Evolutionary conservation across 495 filamentous ascomycete genomes (phyloP), one percentile per base, ranked within the genome.

Genomic region (Penicillium taxi): DNA sequence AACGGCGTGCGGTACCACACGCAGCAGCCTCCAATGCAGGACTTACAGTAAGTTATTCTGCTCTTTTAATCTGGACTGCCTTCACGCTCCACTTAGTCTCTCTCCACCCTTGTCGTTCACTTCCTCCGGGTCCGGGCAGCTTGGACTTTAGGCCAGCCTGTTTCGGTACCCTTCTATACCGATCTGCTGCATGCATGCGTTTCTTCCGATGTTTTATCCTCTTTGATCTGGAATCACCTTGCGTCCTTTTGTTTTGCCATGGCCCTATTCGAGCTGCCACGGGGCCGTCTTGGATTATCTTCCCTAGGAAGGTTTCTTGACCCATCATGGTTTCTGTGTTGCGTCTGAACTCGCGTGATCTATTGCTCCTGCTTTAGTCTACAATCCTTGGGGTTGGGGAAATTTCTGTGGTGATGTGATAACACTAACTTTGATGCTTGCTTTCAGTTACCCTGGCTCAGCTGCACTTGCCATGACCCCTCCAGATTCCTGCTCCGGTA

Each of bases 401-500:
- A n/a, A n/a, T n/a, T 36, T 47, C 12, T 24, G 15, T 40, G 28
- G 43, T 41, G 38, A 52, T 48, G 36, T 39, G 36, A 41, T 9
- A 38, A 42, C 50, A 30, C 55, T 61, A 46, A 56, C 46, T 45
- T 35, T 29, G 32, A 40, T 37, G 13, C 30, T 35, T 44, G 42
- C 37, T 35, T 26, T 21, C 51, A 69, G 66, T 35, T 72, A 63
- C 45, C 47, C 61, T 24, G 46, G 59, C 26, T 63, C 61, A 27
- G 45, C 58, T 42, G 52, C 58, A n/a, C 56, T 69, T 41, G 55
- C 67, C 11, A 66, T 70, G 57, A 69, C 61, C 44, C 62, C 69
- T 28, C 44, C 63, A 35, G 65, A 69, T 52, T 69, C 66, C 28
- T 67, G 64, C 40, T 60, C 67, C 32, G 68, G 68, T 67, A 62